These are phyloP conservation scores for Solanum okadae DNA, from an alignment of 257 asterid species.

Conservation along the genomic window DNA sequence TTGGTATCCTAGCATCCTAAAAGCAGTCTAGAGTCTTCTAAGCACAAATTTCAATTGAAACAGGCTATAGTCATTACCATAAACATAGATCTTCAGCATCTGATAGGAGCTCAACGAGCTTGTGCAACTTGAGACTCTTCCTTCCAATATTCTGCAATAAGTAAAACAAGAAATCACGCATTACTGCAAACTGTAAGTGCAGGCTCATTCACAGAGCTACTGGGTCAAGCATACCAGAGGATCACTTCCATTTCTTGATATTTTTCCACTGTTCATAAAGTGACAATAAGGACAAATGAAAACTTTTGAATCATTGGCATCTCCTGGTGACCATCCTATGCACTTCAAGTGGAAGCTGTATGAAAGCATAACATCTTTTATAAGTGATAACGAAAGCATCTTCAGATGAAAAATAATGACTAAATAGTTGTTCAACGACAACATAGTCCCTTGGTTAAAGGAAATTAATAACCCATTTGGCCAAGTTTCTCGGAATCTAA, in stretches of 20 bases:
- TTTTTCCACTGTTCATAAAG: conserved; percentile 36
- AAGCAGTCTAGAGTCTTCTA: not conserved
- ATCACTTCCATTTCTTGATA: conserved; percentile 35
- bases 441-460: not conserved
- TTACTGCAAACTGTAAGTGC: not conserved
- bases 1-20: not conserved
- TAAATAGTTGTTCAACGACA: not conserved
- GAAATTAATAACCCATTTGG: not conserved
- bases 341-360: conserved; percentile 68
- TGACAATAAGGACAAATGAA: conserved; percentile 55
- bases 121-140: conserved; percentile 44
- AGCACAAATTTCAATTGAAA: not conserved
- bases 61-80: conserved; percentile 36
- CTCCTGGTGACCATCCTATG: conserved; percentile 22
- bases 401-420: not conserved
- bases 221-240: conserved; percentile 41
- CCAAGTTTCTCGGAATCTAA: not conserved
- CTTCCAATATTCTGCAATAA: conserved; percentile 44
- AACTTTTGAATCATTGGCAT: conserved; percentile 6
- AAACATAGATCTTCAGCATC: conserved; percentile 60
- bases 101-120: conserved; percentile 40
- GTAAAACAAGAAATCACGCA: conserved; percentile 16
- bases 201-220: not conserved
- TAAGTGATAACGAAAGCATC: not conserved
- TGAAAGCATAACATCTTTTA: not conserved